phyloP scores from a whole-genome alignment of 2,329 filamentous ascomycete genomes.

The Aureobasidium leucospermi region DNA sequence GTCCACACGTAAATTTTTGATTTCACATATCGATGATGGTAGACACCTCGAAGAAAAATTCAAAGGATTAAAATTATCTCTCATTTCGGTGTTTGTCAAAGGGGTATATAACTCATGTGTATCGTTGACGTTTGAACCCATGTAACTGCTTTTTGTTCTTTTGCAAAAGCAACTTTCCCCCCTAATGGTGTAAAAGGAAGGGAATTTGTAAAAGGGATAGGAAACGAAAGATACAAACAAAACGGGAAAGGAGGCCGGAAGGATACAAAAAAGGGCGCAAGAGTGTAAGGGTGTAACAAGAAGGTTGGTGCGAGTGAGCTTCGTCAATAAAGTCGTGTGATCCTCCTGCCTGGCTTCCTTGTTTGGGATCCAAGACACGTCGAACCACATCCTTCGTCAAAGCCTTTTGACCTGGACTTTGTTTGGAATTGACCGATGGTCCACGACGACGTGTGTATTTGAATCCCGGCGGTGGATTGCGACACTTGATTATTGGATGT shows the following conservation, averaged over 20 bases:
- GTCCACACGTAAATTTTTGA: no score
- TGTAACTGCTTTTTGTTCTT: neutral
- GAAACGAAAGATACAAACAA: neutral
- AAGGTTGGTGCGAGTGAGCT: neutral
- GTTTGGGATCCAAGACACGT: no score
- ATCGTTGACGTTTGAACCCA: neutral
- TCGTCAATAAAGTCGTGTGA: no score
- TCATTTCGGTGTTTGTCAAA: neutral
- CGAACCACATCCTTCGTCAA: no score
- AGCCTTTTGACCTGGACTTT: no score
- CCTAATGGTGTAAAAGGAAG: neutral
- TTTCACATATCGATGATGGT: no score
- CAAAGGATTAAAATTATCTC: slow-evolving; percentile 6
- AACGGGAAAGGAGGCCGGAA: neutral
- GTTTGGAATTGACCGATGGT: no score
- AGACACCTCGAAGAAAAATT: neutral
- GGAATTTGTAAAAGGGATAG: neutral
- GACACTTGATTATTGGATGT: no score
- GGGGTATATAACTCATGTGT: slow-evolving; percentile 11
- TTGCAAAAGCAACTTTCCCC: neutral
- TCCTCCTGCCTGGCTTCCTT: no score
- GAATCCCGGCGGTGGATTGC: no score
- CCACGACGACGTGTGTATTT: no score
- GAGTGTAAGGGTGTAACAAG: neutral
- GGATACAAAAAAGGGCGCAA: neutral